Base-by-base conservation (phyloP, 345 rosid genomes). In the Eucalyptus curtisii region DNA sequence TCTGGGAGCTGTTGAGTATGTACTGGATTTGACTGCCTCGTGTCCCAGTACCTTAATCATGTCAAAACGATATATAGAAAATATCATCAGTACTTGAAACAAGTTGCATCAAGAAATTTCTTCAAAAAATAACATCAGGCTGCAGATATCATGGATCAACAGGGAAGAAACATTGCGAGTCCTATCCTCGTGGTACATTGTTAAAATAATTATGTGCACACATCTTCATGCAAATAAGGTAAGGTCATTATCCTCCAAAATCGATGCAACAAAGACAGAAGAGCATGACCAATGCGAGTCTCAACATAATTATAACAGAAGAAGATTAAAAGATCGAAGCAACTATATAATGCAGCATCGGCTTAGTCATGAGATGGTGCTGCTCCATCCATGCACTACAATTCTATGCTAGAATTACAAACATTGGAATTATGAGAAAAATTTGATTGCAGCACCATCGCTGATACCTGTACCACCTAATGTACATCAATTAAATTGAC, bases 1-100 rank as follows among this genome's bases (percentile, higher is more conserved):
- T 98, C 99, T 84, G 99, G 98, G 89, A 98, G 99, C 88, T 93
- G 99, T 91, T 97, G 99, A 57, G 97, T 95, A 91, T 97, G 99
- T 87, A 94, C 99, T 42, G 99, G 99, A 91, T 90, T 96, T 44
- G 92, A 71, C 93, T 97, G 99, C 92, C 99, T 98, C 10, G 93
- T 91, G 91, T 97, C 99, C 99, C 99, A 98, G 88, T 97, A 97
- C 93, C 99, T 97, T 90, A 71, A 89, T 31, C 86, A 85, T 12
- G 64, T 22, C 7, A 3, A 12, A 53, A 50, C 4, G 15, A 86
- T 20, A 53, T 86, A 76, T 40, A 76, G 47, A 76, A 76, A 76
- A 20, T 6, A 10, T 40, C 4, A 76, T 40, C 45, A 76, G 82
- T 20, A 76, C 44, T 76, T 40, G 84, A 76, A 40, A 76, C 47